Evolutionary conservation across 2,329 filamentous ascomycete species (phyloP).

Genomic region (Pseudofabraea citricarpa): DNA sequence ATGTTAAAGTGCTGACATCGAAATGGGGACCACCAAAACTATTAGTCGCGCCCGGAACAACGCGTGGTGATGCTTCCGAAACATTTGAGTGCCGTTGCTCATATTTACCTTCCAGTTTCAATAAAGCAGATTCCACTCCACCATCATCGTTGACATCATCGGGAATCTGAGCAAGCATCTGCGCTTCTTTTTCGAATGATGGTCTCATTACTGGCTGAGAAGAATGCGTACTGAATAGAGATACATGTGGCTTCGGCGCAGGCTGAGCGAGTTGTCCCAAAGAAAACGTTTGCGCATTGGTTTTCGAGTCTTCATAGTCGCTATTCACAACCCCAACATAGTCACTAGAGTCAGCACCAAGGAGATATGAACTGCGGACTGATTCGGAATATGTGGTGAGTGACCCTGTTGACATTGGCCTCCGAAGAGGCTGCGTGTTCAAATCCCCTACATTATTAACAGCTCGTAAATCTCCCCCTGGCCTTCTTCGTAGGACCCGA

Average conservation of each 20-base stretch:
- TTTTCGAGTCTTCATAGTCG: constrained; percentile 31
- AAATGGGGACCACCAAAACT: constrained; percentile 22
- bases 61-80: constrained; percentile 11
- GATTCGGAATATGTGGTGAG: constrained; percentile 58
- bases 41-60: constrained; percentile 10
- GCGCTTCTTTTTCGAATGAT: constrained; percentile 85
- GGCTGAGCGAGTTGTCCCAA: constrained; percentile 53
- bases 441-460: constrained; percentile 61
- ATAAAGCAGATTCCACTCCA: constrained; percentile 84
- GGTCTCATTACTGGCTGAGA: constrained; percentile 59
- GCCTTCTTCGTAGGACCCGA: constrained; percentile 63
- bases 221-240: constrained; percentile 56
- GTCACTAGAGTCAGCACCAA: constrained; percentile 32
- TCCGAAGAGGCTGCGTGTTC: constrained; percentile 42
- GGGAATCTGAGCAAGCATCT: constrained; percentile 81
- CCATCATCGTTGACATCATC: constrained; percentile 76
- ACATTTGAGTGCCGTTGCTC: constrained; percentile 42
- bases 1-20: constrained; percentile 17
- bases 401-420: constrained; percentile 54
- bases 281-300: constrained; percentile 46
- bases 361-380: constrained; percentile 50
- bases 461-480: constrained; percentile 70
- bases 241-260: constrained; percentile 40
- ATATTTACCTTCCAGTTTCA: constrained; percentile 88
- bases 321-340: constrained; percentile 41